Evolutionary conservation across 2,329 filamentous ascomycete species (phyloP), one percentile per base, ranked within the genome.

Genomic region (Colletotrichum chlorophyti): DNA sequence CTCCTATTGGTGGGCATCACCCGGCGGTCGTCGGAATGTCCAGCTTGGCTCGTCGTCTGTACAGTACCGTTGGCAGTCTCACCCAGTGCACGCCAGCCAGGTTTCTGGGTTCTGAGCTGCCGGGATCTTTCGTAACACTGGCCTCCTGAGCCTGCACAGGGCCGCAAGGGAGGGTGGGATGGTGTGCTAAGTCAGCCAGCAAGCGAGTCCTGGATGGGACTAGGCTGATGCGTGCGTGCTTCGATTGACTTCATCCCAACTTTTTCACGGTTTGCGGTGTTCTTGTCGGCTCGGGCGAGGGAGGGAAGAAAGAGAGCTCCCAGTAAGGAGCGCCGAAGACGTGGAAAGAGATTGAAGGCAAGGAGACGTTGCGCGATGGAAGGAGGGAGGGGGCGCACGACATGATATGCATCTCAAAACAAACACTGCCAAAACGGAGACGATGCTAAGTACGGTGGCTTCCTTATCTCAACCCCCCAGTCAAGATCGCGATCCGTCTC

Each of bases 231-330:
- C 38, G 45, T 35, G 32, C 23, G 57, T 35, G 52, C 57, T 60
- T 60, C 57, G 57, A 60, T 60, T 57, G 51, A 60, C 57, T 57
- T 60, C 57, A 60, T 57, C 51, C 31, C 57, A 57, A 50, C 45
- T 55, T 27, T n/a, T 14, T 31, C 23, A 24, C 48, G 50, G 41
- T 46, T 19, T 38, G 41, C 34, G 41, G 40, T 34, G 35, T 12
- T n/a, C n/a, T n/a, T 31, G 14, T 47, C n/a, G 47, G 40, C 26
- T 49, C 24, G 34, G 31, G 7, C 7, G 26, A 47, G n/a, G n/a
- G n/a, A n/a, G n/a, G n/a, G n/a, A 41, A 41, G 46, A 26, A 8
- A 6, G 24, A 55, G 42, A 42, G 37, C 50, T 29, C 41, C n/a
- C n/a, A 52, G 50, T 60, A 60, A 55, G 55, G 15, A 35, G 15